Base-by-base conservation (phyloP, 768 basidiomycete genomes). In the Boletales sp. region DNA sequence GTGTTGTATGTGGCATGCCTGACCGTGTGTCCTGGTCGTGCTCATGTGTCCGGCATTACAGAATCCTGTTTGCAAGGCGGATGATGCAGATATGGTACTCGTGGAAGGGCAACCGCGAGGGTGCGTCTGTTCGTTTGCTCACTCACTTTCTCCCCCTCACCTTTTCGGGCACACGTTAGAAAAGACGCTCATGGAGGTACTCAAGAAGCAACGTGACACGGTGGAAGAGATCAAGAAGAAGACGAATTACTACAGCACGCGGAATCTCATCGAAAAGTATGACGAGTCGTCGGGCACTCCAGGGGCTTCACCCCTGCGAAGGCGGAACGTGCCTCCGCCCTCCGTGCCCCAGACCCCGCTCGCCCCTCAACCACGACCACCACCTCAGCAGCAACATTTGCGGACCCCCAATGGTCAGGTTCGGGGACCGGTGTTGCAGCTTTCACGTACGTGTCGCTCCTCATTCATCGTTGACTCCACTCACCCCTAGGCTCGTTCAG, bases 141-240 rank as follows among this genome's bases (percentile, higher is more conserved):
- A 21, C 17, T 14, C 27, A 10, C 21, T 41, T 15, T 43, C 27
- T 29, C 34, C 30, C 39, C 21, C 1, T 24, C 44, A 24, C 36
- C 43, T 48, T 47, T 34, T 8, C 35, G n/a, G n/a, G 24, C 41
- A 19, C 30, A 9, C 44, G 46, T 21, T 63, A 97, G 94, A 98
- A 69, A 87, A 82, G 65, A 82, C 83, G 3, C 75, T 98, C 15
- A 84, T 86, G 48, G 67, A 69, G 2, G 73, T 94, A 4, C 77
- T 87, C 62, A 86, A 85, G 61, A 75, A 86, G 60, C 92, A 94
- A 54, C 85, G 90, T 17, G 75, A 78, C 19, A 93, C 90, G 62
- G 80, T 99, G 34, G 93, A 95, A 55, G 94, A 97, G 58, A 90
- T 98, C 57, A 99, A 99, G 78, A 92, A 93, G 74, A 93, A 90